A percentile compares a stretch with the other conserved stretches of the same genome.
Evolutionary conservation across 495 filamentous ascomycete genomes (phyloP).

Genomic region (Pyronema domesticum): DNA sequence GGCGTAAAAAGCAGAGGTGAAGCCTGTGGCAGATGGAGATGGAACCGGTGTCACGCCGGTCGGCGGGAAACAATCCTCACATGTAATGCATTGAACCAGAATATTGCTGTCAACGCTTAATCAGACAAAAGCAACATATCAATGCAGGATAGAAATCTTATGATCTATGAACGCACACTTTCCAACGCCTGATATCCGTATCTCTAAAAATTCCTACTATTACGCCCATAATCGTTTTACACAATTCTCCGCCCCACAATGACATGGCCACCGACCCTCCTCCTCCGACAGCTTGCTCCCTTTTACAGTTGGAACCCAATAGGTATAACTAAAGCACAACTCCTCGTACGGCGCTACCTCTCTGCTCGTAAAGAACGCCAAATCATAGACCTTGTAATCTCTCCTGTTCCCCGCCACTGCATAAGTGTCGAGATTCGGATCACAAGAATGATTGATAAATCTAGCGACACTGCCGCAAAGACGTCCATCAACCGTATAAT

Average conservation of each 20-base stretch:
- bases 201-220: neutral
- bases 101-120: too few relatives aligned
- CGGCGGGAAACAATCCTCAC: too few relatives aligned
- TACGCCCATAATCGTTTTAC: slow-evolving; percentile 9
- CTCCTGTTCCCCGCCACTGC: slow-evolving; percentile 62
- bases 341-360: slow-evolving; percentile 55
- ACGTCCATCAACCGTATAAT: slow-evolving; percentile 16
- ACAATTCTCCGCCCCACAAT: slow-evolving; percentile 14
- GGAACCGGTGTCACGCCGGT: too few relatives aligned
- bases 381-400: slow-evolving; percentile 60
- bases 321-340: slow-evolving; percentile 75
- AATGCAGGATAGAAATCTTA: too few relatives aligned
- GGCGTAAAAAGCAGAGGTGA: too few relatives aligned
- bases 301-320: slow-evolving; percentile 18
- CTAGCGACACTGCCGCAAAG: slow-evolving; percentile 37
- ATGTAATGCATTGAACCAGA: too few relatives aligned
- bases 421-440: slow-evolving; percentile 60
- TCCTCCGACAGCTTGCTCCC: slow-evolving; percentile 1
- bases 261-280: slow-evolving; percentile 7
- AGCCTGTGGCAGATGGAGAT: too few relatives aligned
- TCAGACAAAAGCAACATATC: too few relatives aligned
- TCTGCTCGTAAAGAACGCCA: slow-evolving; percentile 65
- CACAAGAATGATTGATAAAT: slow-evolving; percentile 60
- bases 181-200: too few relatives aligned
- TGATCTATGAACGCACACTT: too few relatives aligned